Evolutionary conservation across 2,329 filamentous ascomycete species (phyloP), one percentile per base, ranked within the genome.

Genomic region (Nannizziopsis barbatae): DNA sequence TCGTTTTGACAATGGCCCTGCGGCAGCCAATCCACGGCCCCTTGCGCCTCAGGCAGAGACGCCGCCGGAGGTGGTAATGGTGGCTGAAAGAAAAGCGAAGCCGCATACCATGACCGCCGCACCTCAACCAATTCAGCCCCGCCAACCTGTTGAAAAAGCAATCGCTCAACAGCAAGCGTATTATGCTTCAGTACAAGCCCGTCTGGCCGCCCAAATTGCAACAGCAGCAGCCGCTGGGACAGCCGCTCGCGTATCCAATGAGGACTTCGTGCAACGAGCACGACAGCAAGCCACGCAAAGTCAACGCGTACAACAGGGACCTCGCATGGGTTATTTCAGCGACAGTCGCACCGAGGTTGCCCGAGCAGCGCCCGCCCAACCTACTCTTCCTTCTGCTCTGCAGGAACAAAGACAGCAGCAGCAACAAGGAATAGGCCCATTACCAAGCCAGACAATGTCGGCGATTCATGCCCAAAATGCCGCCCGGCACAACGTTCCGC

Each of bases 1-100:
- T 47, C 67, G 70, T n/a, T 71, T 73, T 50, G 70, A 73, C 53
- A 61, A 66, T 33, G 67, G 66, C 11, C 65, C 69, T 1, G 67
- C 69, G 3, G 58, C 65, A 14, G 65, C 68, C 32, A 56, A 62
- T 43, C 69, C 67, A 49, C 63, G 68, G 33, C 65, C 63, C 18
- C 60, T 69, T 46, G 71, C 65, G 18, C 69, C 66, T 14, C 69
- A 65, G 54, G 63, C 61, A n/a, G 69, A 71, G 15, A 56, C 60
- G 30, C 51, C 58, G 5, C 51, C 58, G 5, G 66, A 68, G 40
- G 33, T 56, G 17, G 52, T 52, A 65, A 31, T 55, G 47, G 36
- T 58, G 61, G n/a, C 55, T 60, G 41, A 54, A 53, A 10, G 47
- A 3, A 64, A 64, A 47, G 52, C 57, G 32, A 67, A 65, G 49